Conservation (phyloP, 140 eudicot species). For the Stevia rebaudiana region DNA sequence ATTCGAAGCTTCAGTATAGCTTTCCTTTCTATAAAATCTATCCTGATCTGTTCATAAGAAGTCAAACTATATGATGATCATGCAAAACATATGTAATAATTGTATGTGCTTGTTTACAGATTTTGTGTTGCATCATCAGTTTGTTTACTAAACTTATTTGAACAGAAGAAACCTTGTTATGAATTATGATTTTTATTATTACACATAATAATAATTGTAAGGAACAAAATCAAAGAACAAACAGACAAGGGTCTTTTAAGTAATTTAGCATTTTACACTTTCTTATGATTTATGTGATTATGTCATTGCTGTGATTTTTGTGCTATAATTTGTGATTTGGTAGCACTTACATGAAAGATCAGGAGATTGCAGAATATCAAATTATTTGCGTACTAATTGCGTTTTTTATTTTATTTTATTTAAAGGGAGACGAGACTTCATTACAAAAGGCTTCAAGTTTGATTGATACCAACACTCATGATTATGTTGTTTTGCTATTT, state of each 20-base stretch:
- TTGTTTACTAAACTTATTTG: too few species aligned
- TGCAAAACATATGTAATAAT: background rate
- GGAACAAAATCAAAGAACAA: too few species aligned
- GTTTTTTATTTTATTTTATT: slow-evolving; percentile 1
- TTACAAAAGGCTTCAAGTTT: slow-evolving; percentile 55
- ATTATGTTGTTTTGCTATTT: slow-evolving; percentile 58
- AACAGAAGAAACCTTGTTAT: too few species aligned
- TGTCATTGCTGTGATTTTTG: too few species aligned
- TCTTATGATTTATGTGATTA: too few species aligned
- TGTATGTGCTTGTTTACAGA: slow-evolving; percentile 5
- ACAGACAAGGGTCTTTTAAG: too few species aligned
- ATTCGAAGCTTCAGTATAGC: background rate
- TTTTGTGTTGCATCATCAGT: background rate
- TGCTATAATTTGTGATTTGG: too few species aligned
- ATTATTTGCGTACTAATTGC: slow-evolving; percentile 16
- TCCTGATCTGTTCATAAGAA: background rate
- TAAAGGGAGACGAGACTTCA: slow-evolving; percentile 69
- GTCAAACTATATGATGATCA: slow-evolving; percentile 12
- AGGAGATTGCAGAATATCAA: background rate
- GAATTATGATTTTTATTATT: too few species aligned
- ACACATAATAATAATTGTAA: too few species aligned
- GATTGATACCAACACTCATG: slow-evolving; percentile 40
- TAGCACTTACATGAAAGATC: background rate
- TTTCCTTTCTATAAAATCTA: slow-evolving; percentile 4
- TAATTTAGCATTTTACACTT: too few species aligned